These are phyloP conservation scores for Skeletonema costatum DNA, from an alignment of 108 stramenopile species.

Conservation along the genomic window DNA sequence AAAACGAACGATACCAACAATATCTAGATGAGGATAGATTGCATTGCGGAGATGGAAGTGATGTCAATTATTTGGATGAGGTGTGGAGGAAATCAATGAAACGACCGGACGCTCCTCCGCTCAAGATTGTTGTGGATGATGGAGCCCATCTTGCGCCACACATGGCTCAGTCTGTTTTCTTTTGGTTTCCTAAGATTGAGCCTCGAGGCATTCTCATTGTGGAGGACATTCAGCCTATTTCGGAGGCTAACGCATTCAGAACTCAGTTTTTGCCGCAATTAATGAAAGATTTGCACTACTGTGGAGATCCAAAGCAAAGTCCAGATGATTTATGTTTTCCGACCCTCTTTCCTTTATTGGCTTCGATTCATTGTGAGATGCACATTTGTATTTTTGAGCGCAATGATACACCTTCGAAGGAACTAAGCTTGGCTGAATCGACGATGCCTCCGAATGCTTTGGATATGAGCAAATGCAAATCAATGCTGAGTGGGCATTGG, in stretches of 20 bases:
- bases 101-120: slow-evolving; percentile 53
- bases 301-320: slow-evolving; percentile 41
- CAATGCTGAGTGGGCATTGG: slow-evolving; percentile 29
- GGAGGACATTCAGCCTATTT: slow-evolving; percentile 56
- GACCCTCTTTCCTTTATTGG: slow-evolving; percentile 46
- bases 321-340: slow-evolving; percentile 57
- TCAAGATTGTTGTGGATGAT: slow-evolving; percentile 67
- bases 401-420: slow-evolving; percentile 44
- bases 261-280: slow-evolving; percentile 65
- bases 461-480: slow-evolving; percentile 35
- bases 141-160: slow-evolving; percentile 52
- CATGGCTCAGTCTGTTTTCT: slow-evolving; percentile 59
- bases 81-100: slow-evolving; percentile 39
- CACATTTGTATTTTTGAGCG: slow-evolving; percentile 68
- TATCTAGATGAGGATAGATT: slow-evolving; percentile 43
- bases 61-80: slow-evolving; percentile 29
- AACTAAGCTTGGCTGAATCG: slow-evolving; percentile 33
- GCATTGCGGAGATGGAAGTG: slow-evolving; percentile 65
- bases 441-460: slow-evolving; percentile 40
- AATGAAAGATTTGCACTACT: slow-evolving; percentile 68
- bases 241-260: slow-evolving; percentile 48
- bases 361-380: slow-evolving; percentile 67
- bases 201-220: slow-evolving; percentile 62
- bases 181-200: slow-evolving; percentile 63
- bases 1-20: slow-evolving; percentile 40